phyloP scores from a whole-genome alignment of 2,329 filamentous ascomycete genomes.

The Stachybotrys chartarum region DNA sequence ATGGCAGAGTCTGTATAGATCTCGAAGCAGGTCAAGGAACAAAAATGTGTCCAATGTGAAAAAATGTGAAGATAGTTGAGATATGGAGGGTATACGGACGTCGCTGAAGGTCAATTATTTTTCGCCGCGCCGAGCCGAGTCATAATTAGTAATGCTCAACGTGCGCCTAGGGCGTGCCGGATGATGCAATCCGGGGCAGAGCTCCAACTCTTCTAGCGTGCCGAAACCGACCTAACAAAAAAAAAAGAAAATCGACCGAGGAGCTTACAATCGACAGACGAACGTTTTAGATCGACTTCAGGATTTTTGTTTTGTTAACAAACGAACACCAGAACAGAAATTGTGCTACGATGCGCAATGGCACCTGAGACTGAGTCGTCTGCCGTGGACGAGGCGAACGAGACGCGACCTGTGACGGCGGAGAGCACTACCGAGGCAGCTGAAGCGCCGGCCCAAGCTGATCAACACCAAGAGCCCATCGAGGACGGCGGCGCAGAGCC shows the following conservation, averaged over 20 bases:
- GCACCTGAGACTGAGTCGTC: neutral
- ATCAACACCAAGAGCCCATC: too few relatives aligned
- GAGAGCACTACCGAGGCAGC: neutral
- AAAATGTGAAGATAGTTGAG: neutral
- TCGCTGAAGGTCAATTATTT: constrained; percentile 5
- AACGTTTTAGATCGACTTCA: too few relatives aligned
- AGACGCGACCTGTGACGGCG: neutral
- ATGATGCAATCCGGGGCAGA: constrained; percentile 21
- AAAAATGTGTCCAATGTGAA: neutral
- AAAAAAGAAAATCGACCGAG: too few relatives aligned
- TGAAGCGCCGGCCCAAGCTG: too few relatives aligned
- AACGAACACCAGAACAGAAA: neutral
- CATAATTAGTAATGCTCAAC: constrained; percentile 23
- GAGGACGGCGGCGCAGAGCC: neutral
- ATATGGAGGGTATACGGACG: neutral
- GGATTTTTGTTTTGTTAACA: too few relatives aligned
- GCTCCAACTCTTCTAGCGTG: too few relatives aligned
- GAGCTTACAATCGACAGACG: too few relatives aligned
- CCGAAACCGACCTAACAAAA: too few relatives aligned
- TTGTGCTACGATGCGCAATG: neutral
- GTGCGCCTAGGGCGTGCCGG: constrained; percentile 1
- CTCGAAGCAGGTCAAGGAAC: too few relatives aligned
- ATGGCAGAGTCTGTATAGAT: constrained; percentile 7
- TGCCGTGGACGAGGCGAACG: neutral
- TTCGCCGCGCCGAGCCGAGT: constrained; percentile 13